A percentile compares a stretch with the other conserved stretches of the same genome.
Conservation (phyloP, 805 yeast species). For the Blastobotrys terrestris region DNA sequence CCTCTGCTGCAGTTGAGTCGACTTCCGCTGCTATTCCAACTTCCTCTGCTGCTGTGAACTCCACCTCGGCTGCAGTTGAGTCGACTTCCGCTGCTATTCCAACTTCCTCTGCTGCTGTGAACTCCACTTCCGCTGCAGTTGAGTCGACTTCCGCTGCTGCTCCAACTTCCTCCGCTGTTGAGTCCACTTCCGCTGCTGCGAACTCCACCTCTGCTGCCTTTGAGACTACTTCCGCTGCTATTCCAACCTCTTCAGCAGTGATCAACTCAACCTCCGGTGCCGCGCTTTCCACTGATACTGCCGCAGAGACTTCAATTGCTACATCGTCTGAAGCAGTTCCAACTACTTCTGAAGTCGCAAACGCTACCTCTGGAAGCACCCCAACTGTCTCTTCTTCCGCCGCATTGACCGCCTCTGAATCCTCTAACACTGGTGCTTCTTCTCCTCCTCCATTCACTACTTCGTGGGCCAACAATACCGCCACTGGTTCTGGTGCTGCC, state of each 20-base stretch:
- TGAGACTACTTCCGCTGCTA: too few species aligned
- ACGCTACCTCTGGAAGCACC: too few species aligned
- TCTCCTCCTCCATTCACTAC: background rate
- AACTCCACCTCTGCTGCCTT: too few species aligned
- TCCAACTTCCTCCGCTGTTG: background rate
- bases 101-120: background rate
- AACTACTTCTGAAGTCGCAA: background rate
- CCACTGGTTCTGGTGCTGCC: background rate
- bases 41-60: background rate
- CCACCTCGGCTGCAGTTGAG: background rate
- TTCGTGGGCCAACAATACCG: background rate
- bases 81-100: background rate
- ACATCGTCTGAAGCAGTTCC: background rate
- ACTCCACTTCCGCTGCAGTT: background rate
- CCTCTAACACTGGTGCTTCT: background rate
- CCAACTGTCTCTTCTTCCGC: background rate
- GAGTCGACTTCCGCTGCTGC: background rate
- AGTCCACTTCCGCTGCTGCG: background rate
- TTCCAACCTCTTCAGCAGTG: background rate
- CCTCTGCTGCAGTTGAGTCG: background rate
- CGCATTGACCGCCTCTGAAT: background rate
- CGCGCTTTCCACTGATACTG: background rate
- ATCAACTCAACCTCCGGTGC: background rate
- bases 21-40: background rate
- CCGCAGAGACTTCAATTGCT: constrained; percentile 3